phyloP scores from a whole-genome alignment of 108 stramenopile genomes.

The Cyclotella kingstonii region DNA sequence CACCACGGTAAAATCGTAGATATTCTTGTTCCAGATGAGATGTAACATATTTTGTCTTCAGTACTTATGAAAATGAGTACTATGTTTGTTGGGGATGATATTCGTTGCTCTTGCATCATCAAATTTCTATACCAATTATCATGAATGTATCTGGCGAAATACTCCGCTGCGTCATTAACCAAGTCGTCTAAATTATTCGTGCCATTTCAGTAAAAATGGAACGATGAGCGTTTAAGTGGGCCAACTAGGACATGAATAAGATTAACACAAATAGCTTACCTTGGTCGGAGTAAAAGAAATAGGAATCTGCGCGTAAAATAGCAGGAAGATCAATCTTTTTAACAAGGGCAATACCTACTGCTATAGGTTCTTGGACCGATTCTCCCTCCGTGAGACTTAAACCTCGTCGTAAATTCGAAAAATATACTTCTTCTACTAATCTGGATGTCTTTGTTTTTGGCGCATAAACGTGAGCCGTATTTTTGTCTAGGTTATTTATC shows the following conservation, averaged over 20 bases:
- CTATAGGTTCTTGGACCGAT: constrained; percentile 14
- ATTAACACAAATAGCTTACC: constrained; percentile 4
- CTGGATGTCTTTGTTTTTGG: too few relatives aligned
- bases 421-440: too few relatives aligned
- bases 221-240: neutral
- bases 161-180: constrained; percentile 87
- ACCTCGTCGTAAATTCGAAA: too few relatives aligned
- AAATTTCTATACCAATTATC: constrained; percentile 59
- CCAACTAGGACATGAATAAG: neutral
- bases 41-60: constrained; percentile 82
- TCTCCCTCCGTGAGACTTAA: constrained; percentile 1
- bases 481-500: too few relatives aligned
- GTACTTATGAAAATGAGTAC: constrained; percentile 80
- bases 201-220: neutral
- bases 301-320: constrained; percentile 64
- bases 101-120: constrained; percentile 22
- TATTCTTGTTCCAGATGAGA: constrained; percentile 70
- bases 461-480: too few relatives aligned
- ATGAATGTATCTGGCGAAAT: constrained; percentile 77
- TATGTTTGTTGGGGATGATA: constrained; percentile 28
- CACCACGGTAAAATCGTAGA: constrained; percentile 73
- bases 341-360: constrained; percentile 41
- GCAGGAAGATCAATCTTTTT: constrained; percentile 69
- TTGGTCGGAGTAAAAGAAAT: constrained; percentile 84
- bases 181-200: constrained; percentile 53